Conservation (phyloP, 2,329 filamentous ascomycete species). For the Colletotrichum limetticola region DNA sequence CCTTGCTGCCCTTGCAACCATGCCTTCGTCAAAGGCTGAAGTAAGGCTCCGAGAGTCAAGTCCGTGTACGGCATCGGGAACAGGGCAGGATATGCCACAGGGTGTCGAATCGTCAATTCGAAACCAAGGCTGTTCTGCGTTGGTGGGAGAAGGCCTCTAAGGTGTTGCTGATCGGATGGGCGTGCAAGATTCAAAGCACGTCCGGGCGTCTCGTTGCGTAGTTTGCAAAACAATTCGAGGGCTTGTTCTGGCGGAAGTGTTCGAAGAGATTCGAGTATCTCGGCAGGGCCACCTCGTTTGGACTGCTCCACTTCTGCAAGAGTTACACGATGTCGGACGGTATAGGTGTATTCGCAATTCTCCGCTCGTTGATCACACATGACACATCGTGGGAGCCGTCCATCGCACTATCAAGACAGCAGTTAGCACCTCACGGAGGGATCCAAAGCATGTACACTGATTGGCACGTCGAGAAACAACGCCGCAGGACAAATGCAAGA, state of each 20-base stretch:
- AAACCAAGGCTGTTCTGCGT: constrained; percentile 13
- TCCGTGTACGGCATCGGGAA: constrained; percentile 1
- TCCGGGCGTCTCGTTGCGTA: neutral
- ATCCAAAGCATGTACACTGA: neutral
- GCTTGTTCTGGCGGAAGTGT: constrained; percentile 8
- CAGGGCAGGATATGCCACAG: constrained; percentile 4
- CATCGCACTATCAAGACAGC: constrained; percentile 5
- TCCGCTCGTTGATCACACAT: constrained; percentile 20
- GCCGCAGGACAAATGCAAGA: neutral
- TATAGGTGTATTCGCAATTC: constrained; percentile 20
- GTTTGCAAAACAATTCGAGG: neutral
- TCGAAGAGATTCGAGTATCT: constrained; percentile 13
- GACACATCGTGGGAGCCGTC: constrained; percentile 12
- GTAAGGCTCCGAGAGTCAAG: neutral
- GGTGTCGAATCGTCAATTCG: constrained; percentile 3
- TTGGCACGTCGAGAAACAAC: too few relatives aligned
- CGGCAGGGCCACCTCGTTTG: neutral
- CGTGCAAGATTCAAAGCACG: too few relatives aligned
- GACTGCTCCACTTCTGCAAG: constrained; percentile 6
- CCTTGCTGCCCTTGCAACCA: neutral
- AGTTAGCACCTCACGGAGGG: neutral
- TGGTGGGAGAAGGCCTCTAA: constrained; percentile 4
- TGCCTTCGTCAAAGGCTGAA: neutral
- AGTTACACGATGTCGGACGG: constrained; percentile 4
- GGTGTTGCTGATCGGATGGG: neutral